Base-by-base conservation (phyloP, 306 rosid genomes). In the Leucaena leucocephala region DNA sequence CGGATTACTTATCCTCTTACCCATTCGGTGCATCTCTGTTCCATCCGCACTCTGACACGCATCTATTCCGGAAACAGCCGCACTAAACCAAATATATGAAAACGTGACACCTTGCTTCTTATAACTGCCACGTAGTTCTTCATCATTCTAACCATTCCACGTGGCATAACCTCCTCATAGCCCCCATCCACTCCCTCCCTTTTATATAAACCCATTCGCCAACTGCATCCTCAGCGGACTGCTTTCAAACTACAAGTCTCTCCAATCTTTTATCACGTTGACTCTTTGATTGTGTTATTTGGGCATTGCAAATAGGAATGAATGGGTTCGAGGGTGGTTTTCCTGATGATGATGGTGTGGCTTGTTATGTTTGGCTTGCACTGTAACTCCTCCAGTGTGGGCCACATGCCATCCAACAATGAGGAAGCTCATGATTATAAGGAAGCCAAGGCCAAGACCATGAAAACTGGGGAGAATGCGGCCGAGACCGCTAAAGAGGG, bases 381-480 rank as follows among this genome's bases (percentile, higher is more conserved):
- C 2, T 87, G 90, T 74, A 13, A 82, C 12, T 75, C 87, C 27
- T 27, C 27, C 27, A 27, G 27, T 27, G 27, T 27, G 27, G 27
- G 27, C 27, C 27, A 27, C 27, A 27, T 27, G 1, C 27, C 27
- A 27, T 27, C 27, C 4, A 71, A 48, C 61, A 76, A 74, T 8
- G 91, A 91, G 55, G 91, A 90, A 68, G 87, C 54, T 64, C 49
- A 35, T 0, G 90, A 87, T 44, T 88, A 33, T 64, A 65, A 84
- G 21, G 85, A 85, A 22, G 79, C 71, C 6, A 82, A 82, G 67
- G 88, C 35, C 4, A 78, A 80, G 63, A 48, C 81, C 1, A 44
- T 68, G 76, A 54, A 69, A 15, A 66, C 76, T 9, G 78, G 63
- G 15, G 70, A 78, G 40, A 78, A 46, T 80, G 91, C 45, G 39